Evolutionary conservation across 2,329 filamentous ascomycete species (phyloP).

Genomic region (Fusarium domesticum): DNA sequence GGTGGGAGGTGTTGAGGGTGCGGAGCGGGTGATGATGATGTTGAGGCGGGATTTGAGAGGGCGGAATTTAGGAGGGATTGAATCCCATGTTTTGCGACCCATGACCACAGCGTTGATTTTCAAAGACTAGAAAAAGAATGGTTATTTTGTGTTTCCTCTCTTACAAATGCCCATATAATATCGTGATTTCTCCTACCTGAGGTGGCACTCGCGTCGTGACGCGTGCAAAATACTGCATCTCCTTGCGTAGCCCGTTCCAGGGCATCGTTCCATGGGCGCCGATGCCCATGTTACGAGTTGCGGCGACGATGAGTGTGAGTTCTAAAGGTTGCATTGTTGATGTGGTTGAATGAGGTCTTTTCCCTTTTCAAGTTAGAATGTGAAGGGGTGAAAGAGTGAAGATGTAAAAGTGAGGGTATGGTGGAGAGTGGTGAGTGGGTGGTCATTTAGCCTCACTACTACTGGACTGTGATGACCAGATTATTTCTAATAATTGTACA

Average conservation of each 20-base stretch:
- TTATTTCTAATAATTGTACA: no score
- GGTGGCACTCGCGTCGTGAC: conserved; percentile 69
- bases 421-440: neutral
- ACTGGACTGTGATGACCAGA: no score
- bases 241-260: conserved; percentile 83
- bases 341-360: no score
- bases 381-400: conserved; percentile 2
- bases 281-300: conserved; percentile 87
- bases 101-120: conserved; percentile 86
- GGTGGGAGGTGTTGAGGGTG: conserved; percentile 20
- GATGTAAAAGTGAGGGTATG: neutral
- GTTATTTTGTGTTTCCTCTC: no score
- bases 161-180: neutral
- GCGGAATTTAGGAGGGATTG: conserved; percentile 73
- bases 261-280: conserved; percentile 75
- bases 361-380: conserved; percentile 6
- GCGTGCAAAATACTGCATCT: conserved; percentile 94
- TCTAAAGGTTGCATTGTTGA: conserved; percentile 45
- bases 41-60: conserved; percentile 80
- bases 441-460: no score
- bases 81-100: conserved; percentile 97
- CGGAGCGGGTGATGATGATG: conserved; percentile 68
- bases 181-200: conserved; percentile 31
- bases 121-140: no score
- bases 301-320: conserved; percentile 90